Conservation (phyloP, 2,329 filamentous ascomycete species). For the Dactylellina parvicollis region DNA sequence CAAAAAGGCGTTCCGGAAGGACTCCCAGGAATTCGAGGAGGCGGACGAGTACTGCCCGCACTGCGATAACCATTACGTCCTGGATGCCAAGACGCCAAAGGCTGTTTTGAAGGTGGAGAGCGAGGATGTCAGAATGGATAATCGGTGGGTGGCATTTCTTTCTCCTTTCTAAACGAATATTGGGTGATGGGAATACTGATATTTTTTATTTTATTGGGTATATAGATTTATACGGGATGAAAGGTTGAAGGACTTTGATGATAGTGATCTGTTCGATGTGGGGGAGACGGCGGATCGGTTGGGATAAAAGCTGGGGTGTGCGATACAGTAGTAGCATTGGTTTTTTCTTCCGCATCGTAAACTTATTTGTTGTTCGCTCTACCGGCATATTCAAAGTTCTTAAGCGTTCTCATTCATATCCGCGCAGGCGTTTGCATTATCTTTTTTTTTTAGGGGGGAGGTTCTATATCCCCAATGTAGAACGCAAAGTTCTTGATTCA, state of each 20-base stretch:
- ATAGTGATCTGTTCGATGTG: conserved; percentile 58
- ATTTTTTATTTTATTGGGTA: background rate
- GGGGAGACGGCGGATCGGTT: conserved; percentile 55
- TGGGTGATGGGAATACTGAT: conserved; percentile 3
- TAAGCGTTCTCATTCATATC: conserved; percentile 46
- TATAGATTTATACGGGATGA: conserved; percentile 89
- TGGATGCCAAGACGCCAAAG: conserved; percentile 87
- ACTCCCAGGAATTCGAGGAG: conserved; percentile 90
- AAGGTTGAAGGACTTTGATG: conserved; percentile 70
- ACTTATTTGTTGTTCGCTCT: background rate
- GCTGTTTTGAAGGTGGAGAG: conserved; percentile 86
- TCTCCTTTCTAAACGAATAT: background rate
- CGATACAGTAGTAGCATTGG: background rate
- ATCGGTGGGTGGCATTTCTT: conserved; percentile 64
- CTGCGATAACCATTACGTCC: conserved; percentile 97
- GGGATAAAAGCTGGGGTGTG: conserved; percentile 1
- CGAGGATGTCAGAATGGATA: conserved; percentile 85
- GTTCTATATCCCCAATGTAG: background rate
- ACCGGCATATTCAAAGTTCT: conserved; percentile 2
- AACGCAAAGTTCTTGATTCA: conserved; percentile 6
- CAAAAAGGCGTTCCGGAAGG: conserved; percentile 97
- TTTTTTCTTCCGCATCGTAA: background rate
- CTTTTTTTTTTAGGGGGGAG: background rate
- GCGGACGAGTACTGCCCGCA: conserved; percentile 98
- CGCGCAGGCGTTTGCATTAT: conserved; percentile 17